Conservation (phyloP, 1,139 yeast genomes). For the Hanseniaspora sp. region DNA sequence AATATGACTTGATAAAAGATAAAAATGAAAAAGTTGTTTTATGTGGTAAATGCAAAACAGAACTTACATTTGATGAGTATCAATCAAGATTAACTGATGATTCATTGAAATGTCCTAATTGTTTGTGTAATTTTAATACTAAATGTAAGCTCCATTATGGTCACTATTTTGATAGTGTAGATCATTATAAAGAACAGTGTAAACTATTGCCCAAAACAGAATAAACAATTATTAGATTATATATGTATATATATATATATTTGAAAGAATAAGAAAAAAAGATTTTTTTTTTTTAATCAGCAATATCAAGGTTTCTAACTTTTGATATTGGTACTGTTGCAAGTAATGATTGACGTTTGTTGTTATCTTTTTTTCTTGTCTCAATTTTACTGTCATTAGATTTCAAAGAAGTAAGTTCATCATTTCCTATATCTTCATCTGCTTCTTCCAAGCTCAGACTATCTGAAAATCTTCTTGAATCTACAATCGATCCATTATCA, state of each 20-base stretch:
- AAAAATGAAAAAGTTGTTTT: conserved; percentile 20
- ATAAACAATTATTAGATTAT: too few relatives aligned
- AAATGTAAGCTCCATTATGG: conserved; percentile 27
- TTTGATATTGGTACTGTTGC: conserved; percentile 22
- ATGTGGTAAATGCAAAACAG: conserved; percentile 26
- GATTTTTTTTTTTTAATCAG: background rate
- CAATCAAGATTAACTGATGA: background rate
- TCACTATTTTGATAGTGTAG: conserved; percentile 22
- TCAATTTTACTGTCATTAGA: background rate
- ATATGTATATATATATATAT: background rate
- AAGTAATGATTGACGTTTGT: conserved; percentile 14
- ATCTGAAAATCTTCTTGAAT: background rate
- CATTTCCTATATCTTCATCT: background rate
- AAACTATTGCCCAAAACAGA: too few relatives aligned
- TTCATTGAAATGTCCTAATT: conserved; percentile 21
- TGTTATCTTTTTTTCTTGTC: background rate
- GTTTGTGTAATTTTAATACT: conserved; percentile 25
- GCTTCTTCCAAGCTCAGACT: background rate
- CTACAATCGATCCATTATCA: background rate
- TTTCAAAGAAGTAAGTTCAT: background rate
- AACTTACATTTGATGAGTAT: conserved; percentile 25
- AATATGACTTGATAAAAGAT: conserved; percentile 19
- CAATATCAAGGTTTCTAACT: conserved; percentile 16
- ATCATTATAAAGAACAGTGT: background rate
- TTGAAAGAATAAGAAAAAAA: background rate